Evolutionary conservation across 441 rosid species (phyloP), one percentile per base, ranked within the genome.

Genomic region (Francoa sonchifolia): DNA sequence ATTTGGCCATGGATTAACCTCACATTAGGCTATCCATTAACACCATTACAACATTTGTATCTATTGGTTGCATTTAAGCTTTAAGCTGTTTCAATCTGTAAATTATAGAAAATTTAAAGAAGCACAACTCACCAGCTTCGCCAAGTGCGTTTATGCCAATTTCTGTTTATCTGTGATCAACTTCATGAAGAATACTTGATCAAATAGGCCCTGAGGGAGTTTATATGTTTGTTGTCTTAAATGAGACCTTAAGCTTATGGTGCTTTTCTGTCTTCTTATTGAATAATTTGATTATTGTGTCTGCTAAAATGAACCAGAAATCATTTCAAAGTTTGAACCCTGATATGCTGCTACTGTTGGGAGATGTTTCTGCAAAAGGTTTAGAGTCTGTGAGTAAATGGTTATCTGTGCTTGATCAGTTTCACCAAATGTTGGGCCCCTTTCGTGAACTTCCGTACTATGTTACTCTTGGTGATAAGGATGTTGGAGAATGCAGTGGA

Each of bases 321-420:
- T 77, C 87, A 12, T 69, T 74, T 56, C 47, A 39, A 29, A 54
- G 33, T 41, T 25, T 78, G 73, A 65, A 67, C 44, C 81, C 79
- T 17, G 79, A 79, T 48, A 66, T 79, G 79, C 64, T 76, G 51
- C 44, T 76, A 39, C 71, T 79, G 8, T 35, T 76, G 58, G 83
- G 88, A 31, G 83, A 79, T 58, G 49, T 79, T 40, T 70, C 81
- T 8, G 81, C 73, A 11, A 52, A 44, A 29, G 83, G 83, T 39
- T 68, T 42, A 8, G 62, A 64, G 47, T 55, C 67, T 0, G 59
- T 44, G 45, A 58, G 38, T 33, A 45, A 63, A 42, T 76, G 83
- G 88, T 38, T 62, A 3, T 57, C 73, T 1, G 63, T 79, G 52
- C 35, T 76, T 9, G 36, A 51, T 33, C 69, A 76, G 46, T 76